Base-by-base conservation (phyloP, 805 yeast species). In the Barnettozyma wickerhamii region DNA sequence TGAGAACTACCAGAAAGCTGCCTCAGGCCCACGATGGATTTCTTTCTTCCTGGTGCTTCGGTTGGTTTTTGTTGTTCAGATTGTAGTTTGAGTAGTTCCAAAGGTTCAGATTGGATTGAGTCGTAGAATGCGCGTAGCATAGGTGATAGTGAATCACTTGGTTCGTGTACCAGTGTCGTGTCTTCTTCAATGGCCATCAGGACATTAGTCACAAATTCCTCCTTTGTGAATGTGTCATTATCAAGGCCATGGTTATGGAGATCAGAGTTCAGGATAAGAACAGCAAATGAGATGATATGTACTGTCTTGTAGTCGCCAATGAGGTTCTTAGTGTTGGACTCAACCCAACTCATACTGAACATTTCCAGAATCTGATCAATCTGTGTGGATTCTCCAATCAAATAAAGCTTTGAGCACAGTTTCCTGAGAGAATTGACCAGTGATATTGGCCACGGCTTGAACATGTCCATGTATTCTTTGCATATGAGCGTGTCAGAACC, bases 371-470 rank as follows among this genome's bases (percentile, higher is more conserved):
- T 73, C 36, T 85, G 71, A 60, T 86, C 93, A 38, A 87, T 78
- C 52, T 82, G 84, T 52, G 84, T 90, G 3, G 93, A 79, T 62
- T 88, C 95, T 6, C 91, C 95, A 53, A 78, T 77, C 52, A 88
- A 70, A 60, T 81, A 83, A n/a, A 87, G 56, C 48, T 71, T 75
- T 29, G 73, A 70, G 49, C 95, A 86, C 24, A 87, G 64, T 33
- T 60, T 59, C 24, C 88, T 65, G 14, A 88, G 68, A 1, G 88
- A 68, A 3, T 61, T 59, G 31, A 85, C 63, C 34, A 87, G 62
- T 42, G 76, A 74, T n/a, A 66, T 52, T 35, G 71, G 69, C 59
- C 72, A 63, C 39, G 74, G 74, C 30, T 59, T 52, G 39, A 72
- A 65, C 13, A 69, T 47, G 3, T 47, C 38, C 59, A 75, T 56